phyloP scores from a whole-genome alignment of 2,329 filamentous ascomycete species.

The Hortaea werneckii region DNA sequence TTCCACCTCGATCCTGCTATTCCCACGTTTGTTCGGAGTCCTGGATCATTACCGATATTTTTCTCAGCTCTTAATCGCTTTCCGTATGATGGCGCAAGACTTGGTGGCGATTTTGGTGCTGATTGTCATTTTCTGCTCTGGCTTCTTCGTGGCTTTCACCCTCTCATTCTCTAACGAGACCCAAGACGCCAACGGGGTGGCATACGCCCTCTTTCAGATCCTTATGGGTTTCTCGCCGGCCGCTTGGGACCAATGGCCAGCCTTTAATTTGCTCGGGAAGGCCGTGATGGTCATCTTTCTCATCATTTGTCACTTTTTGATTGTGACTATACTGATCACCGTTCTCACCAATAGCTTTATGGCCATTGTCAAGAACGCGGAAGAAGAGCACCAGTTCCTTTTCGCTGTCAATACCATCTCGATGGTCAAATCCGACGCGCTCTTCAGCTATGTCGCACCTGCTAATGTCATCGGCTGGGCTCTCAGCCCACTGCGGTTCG shows the following conservation, averaged over 20 bases:
- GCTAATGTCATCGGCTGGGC: constrained; percentile 88
- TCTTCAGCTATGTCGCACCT: constrained; percentile 89
- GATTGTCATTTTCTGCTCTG: constrained; percentile 79
- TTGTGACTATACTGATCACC: constrained; percentile 88
- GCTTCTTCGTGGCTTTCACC: constrained; percentile 92
- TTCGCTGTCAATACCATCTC: constrained; percentile 96
- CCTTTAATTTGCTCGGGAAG: constrained; percentile 70
- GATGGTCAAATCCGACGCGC: constrained; percentile 94
- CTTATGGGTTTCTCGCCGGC: constrained; percentile 93
- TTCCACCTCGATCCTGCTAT: constrained; percentile 77
- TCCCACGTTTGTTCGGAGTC: constrained; percentile 84
- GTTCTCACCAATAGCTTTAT: constrained; percentile 97
- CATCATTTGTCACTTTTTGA: constrained; percentile 89
- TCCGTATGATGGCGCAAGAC: constrained; percentile 87
- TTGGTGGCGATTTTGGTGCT: constrained; percentile 74
- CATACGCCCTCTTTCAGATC: constrained; percentile 86
- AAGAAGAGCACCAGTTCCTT: constrained; percentile 82
- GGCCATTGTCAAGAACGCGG: constrained; percentile 85
- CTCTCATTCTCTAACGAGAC: constrained; percentile 62
- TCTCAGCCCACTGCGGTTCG: constrained; percentile 69
- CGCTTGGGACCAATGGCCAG: constrained; percentile 82
- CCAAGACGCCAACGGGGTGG: constrained; percentile 62
- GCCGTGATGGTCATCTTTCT: constrained; percentile 69
- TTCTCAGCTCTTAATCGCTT: constrained; percentile 86
- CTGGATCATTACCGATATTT: constrained; percentile 95